These are phyloP conservation scores for Leishmania major DNA, from an alignment of 208 protist genomes.

Conservation along the genomic window DNA sequence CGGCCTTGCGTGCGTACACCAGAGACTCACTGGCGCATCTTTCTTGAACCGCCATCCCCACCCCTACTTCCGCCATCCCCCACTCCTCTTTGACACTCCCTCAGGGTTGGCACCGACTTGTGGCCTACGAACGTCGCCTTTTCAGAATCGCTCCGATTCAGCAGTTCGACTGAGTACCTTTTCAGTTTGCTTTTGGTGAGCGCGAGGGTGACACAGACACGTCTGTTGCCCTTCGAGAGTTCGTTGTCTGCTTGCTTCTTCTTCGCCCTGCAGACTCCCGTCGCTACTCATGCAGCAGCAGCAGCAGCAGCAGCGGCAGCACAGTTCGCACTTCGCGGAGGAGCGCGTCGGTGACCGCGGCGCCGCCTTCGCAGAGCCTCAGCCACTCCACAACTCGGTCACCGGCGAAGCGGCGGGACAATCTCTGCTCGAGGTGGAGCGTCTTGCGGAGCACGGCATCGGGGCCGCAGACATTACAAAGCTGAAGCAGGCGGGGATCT, in stretches of 20 bases:
- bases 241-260: background rate
- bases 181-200: background rate
- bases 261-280: background rate
- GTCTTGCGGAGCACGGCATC: conserved; percentile 91
- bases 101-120: background rate
- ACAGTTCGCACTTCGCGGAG: background rate
- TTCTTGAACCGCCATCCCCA: background rate
- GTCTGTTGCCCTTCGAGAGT: background rate
- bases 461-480: conserved; percentile 88
- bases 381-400: conserved; percentile 21
- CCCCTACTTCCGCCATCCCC: background rate
- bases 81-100: background rate
- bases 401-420: conserved; percentile 38
- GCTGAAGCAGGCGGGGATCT: conserved; percentile 90
- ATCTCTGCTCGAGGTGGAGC: conserved; percentile 83
- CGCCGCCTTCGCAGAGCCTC: conserved; percentile 21
- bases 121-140: too few relatives aligned
- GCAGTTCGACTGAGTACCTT: background rate
- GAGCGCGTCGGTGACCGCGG: conserved; percentile 10
- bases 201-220: background rate
- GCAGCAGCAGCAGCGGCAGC: background rate
- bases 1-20: background rate
- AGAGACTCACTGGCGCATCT: background rate
- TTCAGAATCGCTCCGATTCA: background rate
- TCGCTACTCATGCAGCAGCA: background rate